Evolutionary conservation across 1,284 basidiomycete species (phyloP), one percentile per base, ranked within the genome.

Genomic region (Xanthoconium separans): DNA sequence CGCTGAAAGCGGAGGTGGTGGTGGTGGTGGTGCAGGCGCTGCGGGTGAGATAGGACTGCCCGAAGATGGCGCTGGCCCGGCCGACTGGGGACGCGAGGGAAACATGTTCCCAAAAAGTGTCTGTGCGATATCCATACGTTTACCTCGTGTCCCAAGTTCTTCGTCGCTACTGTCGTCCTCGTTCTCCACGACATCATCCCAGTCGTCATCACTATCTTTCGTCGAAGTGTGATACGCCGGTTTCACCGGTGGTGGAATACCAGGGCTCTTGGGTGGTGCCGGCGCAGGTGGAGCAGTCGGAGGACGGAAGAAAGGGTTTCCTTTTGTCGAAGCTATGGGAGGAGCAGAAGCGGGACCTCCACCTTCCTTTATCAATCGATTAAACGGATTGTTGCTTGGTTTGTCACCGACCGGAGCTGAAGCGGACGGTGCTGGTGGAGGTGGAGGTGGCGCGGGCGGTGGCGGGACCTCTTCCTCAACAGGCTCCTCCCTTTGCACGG

Each of bases 131-230:
- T 84, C 83, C 57, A 81, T 81, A 8, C 91, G 80, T 18, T 79
- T 82, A 53, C 77, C 77, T 30, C 93, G 79, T 6, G 24, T 24
- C 9, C 78, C 77, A 50, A 87, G 74, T 59, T 94, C 92, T 66
- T 95, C 93, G 55, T 94, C 92, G 58, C 85, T 89, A 61, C 85
- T 87, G 59, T 87, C 85, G 24, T 83, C 80, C 6, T 86, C 82
- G 54, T 86, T 85, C 71, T 95, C 92, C 59, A 83, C 77, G 42
- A 89, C 77, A 16, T 88, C 87, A 54, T 90, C 93, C 94, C 94
- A 96, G 55, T 94, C 93, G 22, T 91, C 87, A 27, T 84, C 83
- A 18, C 72, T 76, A 24, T 83, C 81, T 2, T 71, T 70, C 2
- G 88, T 81, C 0, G 83, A 87, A 0, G 82, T 85, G 53, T 86